These are phyloP conservation scores for Thelonectria blattea DNA, from an alignment of 2,329 filamentous ascomycete genomes.

Conservation along the genomic window DNA sequence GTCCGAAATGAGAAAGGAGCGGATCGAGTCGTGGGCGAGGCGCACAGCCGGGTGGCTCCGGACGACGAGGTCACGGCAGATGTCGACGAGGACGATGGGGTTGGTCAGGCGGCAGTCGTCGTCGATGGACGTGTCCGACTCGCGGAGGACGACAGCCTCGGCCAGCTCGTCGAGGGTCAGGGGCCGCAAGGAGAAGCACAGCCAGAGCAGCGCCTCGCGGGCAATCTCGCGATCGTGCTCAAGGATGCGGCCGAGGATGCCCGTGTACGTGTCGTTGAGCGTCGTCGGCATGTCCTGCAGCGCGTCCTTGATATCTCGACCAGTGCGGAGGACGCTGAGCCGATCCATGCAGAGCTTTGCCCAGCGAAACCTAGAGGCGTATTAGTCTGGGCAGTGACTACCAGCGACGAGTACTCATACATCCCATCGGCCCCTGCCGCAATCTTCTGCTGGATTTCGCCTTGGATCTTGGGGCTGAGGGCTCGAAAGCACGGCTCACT, in stretches of 20 bases:
- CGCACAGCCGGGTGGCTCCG: slow-evolving; percentile 21
- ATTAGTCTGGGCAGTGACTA: not conserved
- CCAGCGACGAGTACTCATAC: slow-evolving; percentile 17
- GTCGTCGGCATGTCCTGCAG: slow-evolving; percentile 32
- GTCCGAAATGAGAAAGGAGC: slow-evolving; percentile 28
- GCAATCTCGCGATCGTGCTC: slow-evolving; percentile 32
- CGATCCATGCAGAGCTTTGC: slow-evolving; percentile 39
- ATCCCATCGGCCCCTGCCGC: slow-evolving; percentile 31
- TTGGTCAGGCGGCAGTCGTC: slow-evolving; percentile 34
- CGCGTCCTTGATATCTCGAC: slow-evolving; percentile 30
- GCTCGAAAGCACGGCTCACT: slow-evolving; percentile 27
- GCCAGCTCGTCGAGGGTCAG: slow-evolving; percentile 34
- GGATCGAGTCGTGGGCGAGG: slow-evolving; percentile 35
- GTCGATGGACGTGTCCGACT: slow-evolving; percentile 32
- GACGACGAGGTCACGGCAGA: slow-evolving; percentile 31
- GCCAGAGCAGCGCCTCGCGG: slow-evolving; percentile 36
- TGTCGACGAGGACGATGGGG: slow-evolving; percentile 24
- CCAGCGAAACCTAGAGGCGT: slow-evolving; percentile 36
- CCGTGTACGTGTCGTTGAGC: slow-evolving; percentile 33
- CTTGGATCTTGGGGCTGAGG: slow-evolving; percentile 28
- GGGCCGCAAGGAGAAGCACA: slow-evolving; percentile 36
- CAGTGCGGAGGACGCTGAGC: slow-evolving; percentile 29
- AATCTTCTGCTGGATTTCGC: slow-evolving; percentile 32
- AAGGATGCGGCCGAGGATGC: slow-evolving; percentile 33
- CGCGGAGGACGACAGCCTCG: slow-evolving; percentile 38